Percentiles rank a stretch among this genome's conserved stretches.
These are phyloP conservation scores for Hirsutella thompsonii DNA, from an alignment of 2,329 filamentous ascomycete species.

Conservation along the genomic window DNA sequence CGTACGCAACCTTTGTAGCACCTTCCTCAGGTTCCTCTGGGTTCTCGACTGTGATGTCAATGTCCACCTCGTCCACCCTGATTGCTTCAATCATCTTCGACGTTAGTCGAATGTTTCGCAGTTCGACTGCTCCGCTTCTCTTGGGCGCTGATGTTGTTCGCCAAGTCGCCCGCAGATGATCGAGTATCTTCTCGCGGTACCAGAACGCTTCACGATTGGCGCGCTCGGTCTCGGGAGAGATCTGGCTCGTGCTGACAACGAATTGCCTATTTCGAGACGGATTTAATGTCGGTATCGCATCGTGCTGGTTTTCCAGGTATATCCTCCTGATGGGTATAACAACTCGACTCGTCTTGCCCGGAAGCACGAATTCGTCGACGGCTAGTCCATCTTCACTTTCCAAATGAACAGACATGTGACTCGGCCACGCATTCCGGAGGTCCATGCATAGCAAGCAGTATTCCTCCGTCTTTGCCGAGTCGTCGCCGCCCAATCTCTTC, in stretches of 20 bases:
- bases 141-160: slow-evolving; percentile 35
- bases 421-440: slow-evolving; percentile 82
- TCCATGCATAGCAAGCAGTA: slow-evolving; percentile 74
- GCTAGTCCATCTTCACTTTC: slow-evolving; percentile 34
- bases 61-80: slow-evolving; percentile 65
- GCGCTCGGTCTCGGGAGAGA: slow-evolving; percentile 68
- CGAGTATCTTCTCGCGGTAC: slow-evolving; percentile 74
- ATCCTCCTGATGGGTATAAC: slow-evolving; percentile 65
- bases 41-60: slow-evolving; percentile 44
- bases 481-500: slow-evolving; percentile 26
- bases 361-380: slow-evolving; percentile 45
- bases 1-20: slow-evolving; percentile 15
- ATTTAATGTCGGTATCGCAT: slow-evolving; percentile 67
- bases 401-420: slow-evolving; percentile 56
- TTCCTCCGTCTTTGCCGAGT: slow-evolving; percentile 35
- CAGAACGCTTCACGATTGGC: slow-evolving; percentile 75
- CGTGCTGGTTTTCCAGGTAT: slow-evolving; percentile 64
- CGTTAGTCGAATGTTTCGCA: slow-evolving; percentile 62
- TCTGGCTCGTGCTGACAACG: slow-evolving; percentile 69
- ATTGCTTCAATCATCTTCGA: slow-evolving; percentile 73
- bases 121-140: slow-evolving; percentile 57
- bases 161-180: slow-evolving; percentile 61
- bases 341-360: slow-evolving; percentile 59
- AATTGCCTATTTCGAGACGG: slow-evolving; percentile 81
- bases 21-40: slow-evolving; percentile 9